Evolutionary conservation across 371 early-diverging fungal species (phyloP), one percentile per base, ranked within the genome.

Genomic region (Saksenaea oblongispora): DNA sequence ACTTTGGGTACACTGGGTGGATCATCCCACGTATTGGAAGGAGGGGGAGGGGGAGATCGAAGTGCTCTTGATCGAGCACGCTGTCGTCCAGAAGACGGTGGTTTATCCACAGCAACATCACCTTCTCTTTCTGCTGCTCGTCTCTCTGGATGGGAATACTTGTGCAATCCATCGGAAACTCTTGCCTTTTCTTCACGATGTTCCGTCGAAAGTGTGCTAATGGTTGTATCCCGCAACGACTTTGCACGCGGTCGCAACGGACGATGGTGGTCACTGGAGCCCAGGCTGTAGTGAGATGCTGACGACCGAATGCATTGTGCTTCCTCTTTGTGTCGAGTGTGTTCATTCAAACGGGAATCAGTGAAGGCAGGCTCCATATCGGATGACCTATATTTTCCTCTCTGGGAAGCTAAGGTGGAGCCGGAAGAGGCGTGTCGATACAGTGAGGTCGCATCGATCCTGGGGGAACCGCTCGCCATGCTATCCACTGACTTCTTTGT

Each of bases 1-100:
- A 69, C 70, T 36, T 69, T 69, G 9, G 70, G 70, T 4, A 69
- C 31, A 55, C 65, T 64, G 11, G 70, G 70, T 37, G 59, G 63
- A 36, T 56, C 56, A 7, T 54, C 18, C 11, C 26, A 62, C 7
- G 34, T 28, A 27, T 58, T 17, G 11, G 62, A 5, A 3, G 54
- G 62, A 2, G 70, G 70, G n/a, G 70, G 70, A 2, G 70, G 70
- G 13, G 70, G 70, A 4, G 70, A 69, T 35, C 56, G 47, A 11
- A 69, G 24, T 14, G 65, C 62, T 18, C 70, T 61, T 13, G 70
- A 69, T 51, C 70, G 22, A 9, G 70, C 54, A 7, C 67, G 62
- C 55, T 36, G 41, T n/a, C 56, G 37, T n/a, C 51, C 57, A 7
- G 66, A 63, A 28, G 34, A 57, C 18, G 64, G 57, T 17, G 64